These are phyloP conservation scores for Mortierella antarctica DNA, from an alignment of 192 early-diverging fungal species.

Conservation along the genomic window DNA sequence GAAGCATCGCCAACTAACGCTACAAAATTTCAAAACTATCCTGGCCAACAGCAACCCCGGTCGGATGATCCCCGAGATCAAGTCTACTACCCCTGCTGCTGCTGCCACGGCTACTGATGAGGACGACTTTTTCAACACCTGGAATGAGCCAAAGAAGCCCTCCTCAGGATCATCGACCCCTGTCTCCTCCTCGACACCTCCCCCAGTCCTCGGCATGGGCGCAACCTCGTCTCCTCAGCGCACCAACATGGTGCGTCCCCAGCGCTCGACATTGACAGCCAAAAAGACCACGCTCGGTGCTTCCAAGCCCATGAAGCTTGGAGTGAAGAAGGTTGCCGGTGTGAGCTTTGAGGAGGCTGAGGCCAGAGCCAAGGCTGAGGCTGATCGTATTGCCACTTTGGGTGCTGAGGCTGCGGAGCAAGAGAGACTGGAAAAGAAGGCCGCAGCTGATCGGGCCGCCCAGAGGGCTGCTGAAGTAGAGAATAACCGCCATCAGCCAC, in stretches of 20 bases:
- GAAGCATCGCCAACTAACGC: background rate
- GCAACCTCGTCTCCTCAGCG: constrained; percentile 50
- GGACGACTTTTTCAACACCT: constrained; percentile 76
- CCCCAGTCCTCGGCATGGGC: constrained; percentile 24
- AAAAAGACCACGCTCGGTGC: constrained; percentile 78
- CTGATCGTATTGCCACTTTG: constrained; percentile 64
- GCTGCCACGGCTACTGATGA: constrained; percentile 40
- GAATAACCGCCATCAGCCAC: constrained; percentile 27
- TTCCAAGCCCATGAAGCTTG: constrained; percentile 85
- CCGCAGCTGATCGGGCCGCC: constrained; percentile 34
- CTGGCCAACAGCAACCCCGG: constrained; percentile 29
- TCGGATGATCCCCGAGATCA: constrained; percentile 28
- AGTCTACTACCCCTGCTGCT: constrained; percentile 31
- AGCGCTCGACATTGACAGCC: constrained; percentile 50
- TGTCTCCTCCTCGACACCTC: constrained; percentile 38
- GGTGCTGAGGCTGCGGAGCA: constrained; percentile 44
- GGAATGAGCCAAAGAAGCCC: constrained; percentile 60
- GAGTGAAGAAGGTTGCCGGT: constrained; percentile 87
- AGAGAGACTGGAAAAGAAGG: constrained; percentile 47
- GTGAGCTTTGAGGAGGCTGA: constrained; percentile 95
- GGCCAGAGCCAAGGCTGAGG: constrained; percentile 87
- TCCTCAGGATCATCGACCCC: constrained; percentile 50
- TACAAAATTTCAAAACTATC: background rate
- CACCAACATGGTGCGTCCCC: constrained; percentile 42
- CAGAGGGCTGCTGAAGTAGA: constrained; percentile 34